phyloP scores from a whole-genome alignment of 441 rosid species.

The Euphorbia celastroides region DNA sequence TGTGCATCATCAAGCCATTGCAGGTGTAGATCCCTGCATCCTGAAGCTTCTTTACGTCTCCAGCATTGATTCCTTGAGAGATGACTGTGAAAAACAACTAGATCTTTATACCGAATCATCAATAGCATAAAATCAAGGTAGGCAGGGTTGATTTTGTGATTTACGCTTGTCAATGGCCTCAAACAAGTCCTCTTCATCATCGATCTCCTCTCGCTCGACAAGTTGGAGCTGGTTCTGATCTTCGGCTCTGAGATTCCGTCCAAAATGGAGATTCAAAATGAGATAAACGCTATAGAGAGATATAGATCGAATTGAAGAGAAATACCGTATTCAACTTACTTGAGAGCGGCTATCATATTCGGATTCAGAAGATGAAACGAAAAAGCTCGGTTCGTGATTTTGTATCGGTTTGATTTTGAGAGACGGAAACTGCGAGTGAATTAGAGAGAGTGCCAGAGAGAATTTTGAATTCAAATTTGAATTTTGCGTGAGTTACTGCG shows the following conservation, averaged over 20 bases:
- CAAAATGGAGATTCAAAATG: not conserved
- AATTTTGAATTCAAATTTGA: constrained; percentile 18
- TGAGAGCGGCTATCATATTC: constrained; percentile 70
- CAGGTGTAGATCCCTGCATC: constrained; percentile 95
- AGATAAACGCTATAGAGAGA: too few relatives aligned
- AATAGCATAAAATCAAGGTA: not conserved
- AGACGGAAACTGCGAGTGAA: too few relatives aligned
- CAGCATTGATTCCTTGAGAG: constrained; percentile 82
- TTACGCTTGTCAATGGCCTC: constrained; percentile 80
- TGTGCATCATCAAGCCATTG: constrained; percentile 96
- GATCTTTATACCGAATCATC: not conserved
- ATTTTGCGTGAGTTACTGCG: constrained; percentile 3
- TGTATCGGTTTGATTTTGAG: not conserved
- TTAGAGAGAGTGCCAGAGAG: constrained; percentile 11
- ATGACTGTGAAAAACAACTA: constrained; percentile 43
- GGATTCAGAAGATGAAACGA: constrained; percentile 11
- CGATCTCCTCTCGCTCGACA: constrained; percentile 74
- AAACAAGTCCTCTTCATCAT: constrained; percentile 70
- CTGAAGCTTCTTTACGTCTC: constrained; percentile 91
- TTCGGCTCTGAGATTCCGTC: constrained; percentile 47
- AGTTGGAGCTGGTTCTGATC: constrained; percentile 80
- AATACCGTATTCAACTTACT: constrained; percentile 35
- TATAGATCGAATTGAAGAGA: constrained; percentile 8
- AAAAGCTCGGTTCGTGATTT: not conserved
- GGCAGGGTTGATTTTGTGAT: constrained; percentile 1